phyloP scores from a whole-genome alignment of 2,329 filamentous ascomycete genomes.

The Nemania serpens region DNA sequence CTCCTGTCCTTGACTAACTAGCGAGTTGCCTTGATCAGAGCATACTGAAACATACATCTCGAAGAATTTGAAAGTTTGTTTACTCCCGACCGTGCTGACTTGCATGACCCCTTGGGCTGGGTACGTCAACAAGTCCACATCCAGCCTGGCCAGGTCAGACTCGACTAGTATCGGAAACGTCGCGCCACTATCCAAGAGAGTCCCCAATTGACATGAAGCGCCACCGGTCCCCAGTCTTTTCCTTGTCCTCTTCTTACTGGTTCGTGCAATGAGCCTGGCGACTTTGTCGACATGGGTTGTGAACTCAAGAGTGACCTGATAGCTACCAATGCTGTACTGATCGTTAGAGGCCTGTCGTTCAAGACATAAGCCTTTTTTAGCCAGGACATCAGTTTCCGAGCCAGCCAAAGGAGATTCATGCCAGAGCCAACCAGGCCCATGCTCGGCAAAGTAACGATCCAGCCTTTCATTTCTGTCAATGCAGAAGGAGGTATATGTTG shows the following conservation, averaged over 20 bases:
- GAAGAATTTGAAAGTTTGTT: slow-evolving; percentile 35
- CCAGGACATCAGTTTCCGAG: slow-evolving; percentile 28
- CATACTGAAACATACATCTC: slow-evolving; percentile 44
- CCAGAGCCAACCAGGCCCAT: slow-evolving; percentile 53
- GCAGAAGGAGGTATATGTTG: slow-evolving; percentile 46
- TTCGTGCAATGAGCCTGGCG: not conserved
- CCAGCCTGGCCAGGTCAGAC: slow-evolving; percentile 43
- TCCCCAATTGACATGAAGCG: slow-evolving; percentile 36
- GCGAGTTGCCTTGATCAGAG: slow-evolving; percentile 29
- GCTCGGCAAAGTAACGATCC: slow-evolving; percentile 42
- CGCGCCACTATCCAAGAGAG: slow-evolving; percentile 50
- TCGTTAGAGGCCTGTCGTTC: slow-evolving; percentile 7
- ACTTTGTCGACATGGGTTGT: slow-evolving; percentile 11
- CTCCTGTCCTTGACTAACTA: slow-evolving; percentile 37
- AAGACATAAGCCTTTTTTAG: slow-evolving; percentile 42
- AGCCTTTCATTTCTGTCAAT: slow-evolving; percentile 46
- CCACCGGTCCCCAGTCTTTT: slow-evolving; percentile 29
- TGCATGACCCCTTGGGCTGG: slow-evolving; percentile 42
- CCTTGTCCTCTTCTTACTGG: not conserved
- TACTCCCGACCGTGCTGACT: slow-evolving; percentile 31
- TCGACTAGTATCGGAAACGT: slow-evolving; percentile 46
- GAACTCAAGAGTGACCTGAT: slow-evolving; percentile 26
- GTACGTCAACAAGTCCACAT: slow-evolving; percentile 43
- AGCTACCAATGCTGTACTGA: slow-evolving; percentile 36
- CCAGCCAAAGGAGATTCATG: slow-evolving; percentile 49